These are phyloP conservation scores for Thielaviopsis populi DNA, from an alignment of 2,329 filamentous ascomycete genomes.

Conservation along the genomic window DNA sequence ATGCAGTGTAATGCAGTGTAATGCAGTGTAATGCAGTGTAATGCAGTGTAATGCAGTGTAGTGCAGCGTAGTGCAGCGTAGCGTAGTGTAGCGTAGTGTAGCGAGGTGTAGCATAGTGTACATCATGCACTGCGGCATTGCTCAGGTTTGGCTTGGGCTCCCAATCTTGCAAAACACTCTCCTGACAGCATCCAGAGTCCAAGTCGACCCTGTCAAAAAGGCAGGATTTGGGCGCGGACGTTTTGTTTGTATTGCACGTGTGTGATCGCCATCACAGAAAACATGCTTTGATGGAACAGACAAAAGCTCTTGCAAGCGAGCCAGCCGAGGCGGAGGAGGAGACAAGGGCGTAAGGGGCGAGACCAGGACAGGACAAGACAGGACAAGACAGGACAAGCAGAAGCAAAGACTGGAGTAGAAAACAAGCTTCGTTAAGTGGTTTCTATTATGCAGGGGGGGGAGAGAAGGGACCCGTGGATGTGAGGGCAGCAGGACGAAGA, in stretches of 20 bases:
- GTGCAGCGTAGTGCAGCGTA: not conserved
- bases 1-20: not conserved
- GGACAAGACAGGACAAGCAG: no score
- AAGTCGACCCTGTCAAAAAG: not conserved
- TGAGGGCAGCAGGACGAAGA: not conserved
- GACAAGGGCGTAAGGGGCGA: not conserved
- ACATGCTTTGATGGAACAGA: not conserved
- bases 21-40: not conserved
- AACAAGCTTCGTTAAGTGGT: conserved; percentile 1
- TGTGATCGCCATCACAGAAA: conserved; percentile 12
- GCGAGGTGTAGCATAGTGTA: no score
- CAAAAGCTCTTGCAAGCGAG: not conserved
- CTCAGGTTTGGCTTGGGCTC: not conserved
- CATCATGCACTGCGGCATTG: no score
- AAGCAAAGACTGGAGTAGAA: not conserved
- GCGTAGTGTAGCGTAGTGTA: not conserved
- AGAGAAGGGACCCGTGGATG: not conserved
- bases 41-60: no score
- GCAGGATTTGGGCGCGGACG: not conserved
- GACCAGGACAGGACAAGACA: no score
- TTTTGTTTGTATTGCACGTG: conserved; percentile 8
- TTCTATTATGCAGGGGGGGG: not conserved
- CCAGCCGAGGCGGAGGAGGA: not conserved
- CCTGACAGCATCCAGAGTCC: conserved; percentile 7
- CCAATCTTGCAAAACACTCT: conserved; percentile 14